Percentiles rank a stretch among this genome's conserved stretches.
Conservation (phyloP, 139 green algal genomes). For the Eudorina sp. region DNA sequence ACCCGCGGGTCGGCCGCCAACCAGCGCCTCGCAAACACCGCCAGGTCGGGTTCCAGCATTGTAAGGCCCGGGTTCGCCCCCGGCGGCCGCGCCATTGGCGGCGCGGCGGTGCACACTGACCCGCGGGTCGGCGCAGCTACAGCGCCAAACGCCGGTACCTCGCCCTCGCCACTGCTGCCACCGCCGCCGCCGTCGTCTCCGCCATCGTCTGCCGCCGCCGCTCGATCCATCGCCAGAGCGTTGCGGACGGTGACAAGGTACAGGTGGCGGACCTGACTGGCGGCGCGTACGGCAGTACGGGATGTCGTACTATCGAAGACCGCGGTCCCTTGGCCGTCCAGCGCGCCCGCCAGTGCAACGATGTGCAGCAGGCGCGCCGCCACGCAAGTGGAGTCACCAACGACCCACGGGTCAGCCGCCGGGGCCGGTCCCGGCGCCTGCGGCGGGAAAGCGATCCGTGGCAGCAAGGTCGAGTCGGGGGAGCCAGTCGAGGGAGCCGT, state of each 20-base stretch:
- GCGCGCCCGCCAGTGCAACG: background rate
- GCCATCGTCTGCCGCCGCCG: background rate
- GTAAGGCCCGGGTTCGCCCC: too few relatives aligned
- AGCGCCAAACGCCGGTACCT: background rate
- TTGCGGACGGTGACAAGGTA: background rate
- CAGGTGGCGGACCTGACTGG: background rate
- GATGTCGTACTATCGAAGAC: background rate
- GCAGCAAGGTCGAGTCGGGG: too few relatives aligned
- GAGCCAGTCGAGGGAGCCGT: too few relatives aligned
- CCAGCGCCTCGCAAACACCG: conserved; percentile 35
- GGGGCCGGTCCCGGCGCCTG: background rate
- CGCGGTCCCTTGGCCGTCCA: background rate
- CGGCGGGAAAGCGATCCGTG: too few relatives aligned
- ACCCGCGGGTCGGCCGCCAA: background rate
- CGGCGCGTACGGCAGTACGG: background rate
- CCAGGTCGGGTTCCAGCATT: conserved; percentile 12
- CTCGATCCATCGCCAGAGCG: background rate
- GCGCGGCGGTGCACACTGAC: too few relatives aligned
- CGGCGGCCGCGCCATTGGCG: too few relatives aligned
- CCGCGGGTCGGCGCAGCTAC: background rate
- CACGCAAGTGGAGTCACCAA: background rate
- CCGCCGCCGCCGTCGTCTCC: background rate
- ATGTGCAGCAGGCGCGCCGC: conserved; percentile 18
- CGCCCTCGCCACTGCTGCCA: background rate
- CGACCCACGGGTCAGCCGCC: background rate